Evolutionary conservation across 2,329 filamentous ascomycete species (phyloP).

Genomic region (Paecilomyces niveus): DNA sequence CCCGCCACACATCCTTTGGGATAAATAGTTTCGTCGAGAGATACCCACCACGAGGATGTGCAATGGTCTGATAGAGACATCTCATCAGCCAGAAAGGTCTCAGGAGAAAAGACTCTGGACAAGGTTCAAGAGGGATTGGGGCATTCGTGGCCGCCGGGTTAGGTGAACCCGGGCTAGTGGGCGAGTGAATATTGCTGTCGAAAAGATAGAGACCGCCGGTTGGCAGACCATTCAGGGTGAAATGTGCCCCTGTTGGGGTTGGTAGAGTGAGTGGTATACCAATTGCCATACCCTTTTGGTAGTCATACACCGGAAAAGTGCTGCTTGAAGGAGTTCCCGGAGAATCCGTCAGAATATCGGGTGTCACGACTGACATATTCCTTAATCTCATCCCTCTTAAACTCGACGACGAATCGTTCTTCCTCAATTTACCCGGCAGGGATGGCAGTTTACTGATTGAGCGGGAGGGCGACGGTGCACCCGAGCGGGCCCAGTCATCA

Average conservation of each 20-base stretch:
- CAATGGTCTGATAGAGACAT: slow-evolving; percentile 83
- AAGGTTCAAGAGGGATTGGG: slow-evolving; percentile 78
- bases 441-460: slow-evolving; percentile 33
- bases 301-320: slow-evolving; percentile 50
- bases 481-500: slow-evolving; percentile 24
- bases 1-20: slow-evolving; percentile 85
- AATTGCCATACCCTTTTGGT: slow-evolving; percentile 41
- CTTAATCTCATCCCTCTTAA: slow-evolving; percentile 65
- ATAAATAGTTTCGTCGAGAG: slow-evolving; percentile 87
- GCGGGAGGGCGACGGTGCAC: slow-evolving; percentile 27
- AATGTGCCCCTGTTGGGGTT: slow-evolving; percentile 59
- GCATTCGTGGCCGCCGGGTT: slow-evolving; percentile 56
- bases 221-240: slow-evolving; percentile 49
- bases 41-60: slow-evolving; percentile 86
- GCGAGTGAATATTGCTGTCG: slow-evolving; percentile 71
- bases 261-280: slow-evolving; percentile 55
- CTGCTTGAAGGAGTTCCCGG: slow-evolving; percentile 68
- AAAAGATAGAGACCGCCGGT: slow-evolving; percentile 72
- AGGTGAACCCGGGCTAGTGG: slow-evolving; percentile 56
- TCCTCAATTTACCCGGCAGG: slow-evolving; percentile 45
- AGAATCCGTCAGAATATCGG: slow-evolving; percentile 58
- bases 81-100: slow-evolving; percentile 98
- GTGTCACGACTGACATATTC: slow-evolving; percentile 61
- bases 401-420: slow-evolving; percentile 65
- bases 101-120: slow-evolving; percentile 80